phyloP scores from a whole-genome alignment of 2,329 filamentous ascomycete genomes.

The Trichoderma sp. region DNA sequence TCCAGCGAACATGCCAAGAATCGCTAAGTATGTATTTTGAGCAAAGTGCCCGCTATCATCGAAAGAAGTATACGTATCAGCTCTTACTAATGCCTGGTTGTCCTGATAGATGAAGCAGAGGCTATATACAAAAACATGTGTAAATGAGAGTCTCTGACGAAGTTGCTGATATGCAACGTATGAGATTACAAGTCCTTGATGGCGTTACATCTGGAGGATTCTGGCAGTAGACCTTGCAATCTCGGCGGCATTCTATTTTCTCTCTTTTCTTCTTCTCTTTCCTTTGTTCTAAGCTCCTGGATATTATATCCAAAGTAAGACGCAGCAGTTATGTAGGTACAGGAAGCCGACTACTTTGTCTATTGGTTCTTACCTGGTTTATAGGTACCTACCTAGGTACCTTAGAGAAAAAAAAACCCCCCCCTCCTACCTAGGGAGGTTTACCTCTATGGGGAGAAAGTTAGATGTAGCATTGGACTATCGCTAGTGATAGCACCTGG shows the following conservation, averaged over 20 bases:
- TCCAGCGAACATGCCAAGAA: constrained; percentile 22
- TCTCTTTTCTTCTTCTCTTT: not conserved
- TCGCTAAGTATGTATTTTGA: constrained; percentile 4
- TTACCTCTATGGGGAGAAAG: not conserved
- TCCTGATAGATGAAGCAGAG: constrained; percentile 11
- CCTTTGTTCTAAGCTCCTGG: not conserved
- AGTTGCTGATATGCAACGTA: not conserved
- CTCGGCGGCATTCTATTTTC: not conserved
- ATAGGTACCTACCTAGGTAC: too few relatives aligned
- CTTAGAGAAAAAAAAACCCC: too few relatives aligned
- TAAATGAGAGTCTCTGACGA: not conserved
- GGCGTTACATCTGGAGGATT: not conserved
- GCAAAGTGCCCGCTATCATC: not conserved
- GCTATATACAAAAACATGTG: constrained; percentile 5
- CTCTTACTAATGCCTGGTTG: not conserved
- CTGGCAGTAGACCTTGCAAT: not conserved
- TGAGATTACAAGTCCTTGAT: not conserved
- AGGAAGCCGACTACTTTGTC: not conserved
- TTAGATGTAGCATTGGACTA: not conserved
- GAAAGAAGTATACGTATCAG: not conserved
- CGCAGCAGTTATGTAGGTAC: not conserved
- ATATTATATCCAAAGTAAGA: not conserved
- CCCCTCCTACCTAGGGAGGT: too few relatives aligned
- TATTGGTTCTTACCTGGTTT: not conserved
- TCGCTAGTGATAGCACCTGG: not conserved